Evolutionary conservation across 768 basidiomycete genomes (phyloP).

Genomic region (Tylopilus rubrobrunneus): DNA sequence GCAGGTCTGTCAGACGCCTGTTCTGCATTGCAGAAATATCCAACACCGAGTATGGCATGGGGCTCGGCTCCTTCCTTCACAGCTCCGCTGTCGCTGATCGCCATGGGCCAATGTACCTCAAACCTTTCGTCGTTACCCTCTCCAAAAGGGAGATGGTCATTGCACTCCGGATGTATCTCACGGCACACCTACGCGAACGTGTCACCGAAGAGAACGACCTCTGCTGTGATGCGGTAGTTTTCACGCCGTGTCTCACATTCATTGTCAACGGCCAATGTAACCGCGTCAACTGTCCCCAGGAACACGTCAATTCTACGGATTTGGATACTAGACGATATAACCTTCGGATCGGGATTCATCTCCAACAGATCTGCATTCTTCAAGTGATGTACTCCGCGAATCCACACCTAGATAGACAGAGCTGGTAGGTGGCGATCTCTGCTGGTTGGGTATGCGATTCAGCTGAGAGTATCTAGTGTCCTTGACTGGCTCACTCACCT

Average conservation of each 20-base stretch:
- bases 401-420: too few species aligned
- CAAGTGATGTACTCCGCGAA: conserved; percentile 26
- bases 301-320: conserved; percentile 31
- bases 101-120: not conserved
- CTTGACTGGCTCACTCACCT: conserved; percentile 38
- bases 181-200: conserved; percentile 22
- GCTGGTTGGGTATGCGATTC: not conserved
- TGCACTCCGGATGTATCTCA: conserved; percentile 25
- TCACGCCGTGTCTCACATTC: conserved; percentile 39
- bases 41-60: conserved; percentile 8
- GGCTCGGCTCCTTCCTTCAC: conserved; percentile 7
- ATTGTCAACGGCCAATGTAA: conserved; percentile 32
- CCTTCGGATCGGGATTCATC: conserved; percentile 38
- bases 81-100: not conserved
- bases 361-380: conserved; percentile 49
- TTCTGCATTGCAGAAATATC: conserved; percentile 13
- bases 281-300: conserved; percentile 30
- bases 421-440: too few species aligned
- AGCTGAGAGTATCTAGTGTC: not conserved
- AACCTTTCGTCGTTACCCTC: conserved; percentile 1
- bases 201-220: conserved; percentile 33
- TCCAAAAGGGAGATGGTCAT: conserved; percentile 20
- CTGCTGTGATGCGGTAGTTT: conserved; percentile 24
- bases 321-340: conserved; percentile 37
- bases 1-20: conserved; percentile 26